Percentiles rank a stretch among this genome's conserved stretches.
Evolutionary conservation across 2,329 filamentous ascomycete species (phyloP).

Genomic region (Exophiala dermatitidis): DNA sequence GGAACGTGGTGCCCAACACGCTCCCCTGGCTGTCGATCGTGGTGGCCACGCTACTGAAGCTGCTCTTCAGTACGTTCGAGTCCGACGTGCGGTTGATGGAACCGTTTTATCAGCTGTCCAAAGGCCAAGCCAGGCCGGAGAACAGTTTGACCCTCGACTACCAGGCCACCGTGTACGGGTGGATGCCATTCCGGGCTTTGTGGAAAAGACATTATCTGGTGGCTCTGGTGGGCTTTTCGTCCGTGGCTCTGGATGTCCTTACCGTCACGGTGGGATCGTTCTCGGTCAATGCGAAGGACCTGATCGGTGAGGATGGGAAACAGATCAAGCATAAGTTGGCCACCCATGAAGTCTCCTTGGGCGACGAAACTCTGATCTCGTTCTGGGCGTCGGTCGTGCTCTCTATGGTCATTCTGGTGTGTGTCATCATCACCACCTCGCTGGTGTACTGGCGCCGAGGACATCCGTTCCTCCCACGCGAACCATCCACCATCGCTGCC

Average conservation of each 20-base stretch:
- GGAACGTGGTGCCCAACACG: conserved; percentile 35
- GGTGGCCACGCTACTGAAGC: conserved; percentile 40
- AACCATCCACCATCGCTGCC: conserved; percentile 70
- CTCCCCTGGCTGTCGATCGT: conserved; percentile 42
- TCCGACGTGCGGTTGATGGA: conserved; percentile 43
- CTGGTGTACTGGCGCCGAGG: conserved; percentile 57
- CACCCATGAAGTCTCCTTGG: conserved; percentile 28
- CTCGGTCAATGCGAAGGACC: conserved; percentile 39
- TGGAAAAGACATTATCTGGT: conserved; percentile 42
- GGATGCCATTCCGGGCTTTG: conserved; percentile 39
- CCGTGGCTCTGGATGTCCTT: conserved; percentile 41
- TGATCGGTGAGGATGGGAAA: conserved; percentile 24
- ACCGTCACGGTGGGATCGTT: conserved; percentile 45
- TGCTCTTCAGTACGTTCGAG: conserved; percentile 44
- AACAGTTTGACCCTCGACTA: conserved; percentile 45
- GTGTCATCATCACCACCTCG: conserved; percentile 54
- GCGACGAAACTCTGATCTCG: conserved; percentile 45
- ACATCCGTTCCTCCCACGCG: conserved; percentile 65
- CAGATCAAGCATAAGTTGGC: no score
- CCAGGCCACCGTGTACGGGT: conserved; percentile 42
- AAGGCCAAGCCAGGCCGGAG: conserved; percentile 39
- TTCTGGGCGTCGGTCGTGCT: conserved; percentile 61
- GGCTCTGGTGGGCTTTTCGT: conserved; percentile 39
- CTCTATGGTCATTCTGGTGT: conserved; percentile 57
- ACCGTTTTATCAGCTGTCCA: conserved; percentile 42